Evolutionary conservation across 2,329 filamentous ascomycete species (phyloP), one percentile per base, ranked within the genome.

Genomic region (Tolypocladium album): DNA sequence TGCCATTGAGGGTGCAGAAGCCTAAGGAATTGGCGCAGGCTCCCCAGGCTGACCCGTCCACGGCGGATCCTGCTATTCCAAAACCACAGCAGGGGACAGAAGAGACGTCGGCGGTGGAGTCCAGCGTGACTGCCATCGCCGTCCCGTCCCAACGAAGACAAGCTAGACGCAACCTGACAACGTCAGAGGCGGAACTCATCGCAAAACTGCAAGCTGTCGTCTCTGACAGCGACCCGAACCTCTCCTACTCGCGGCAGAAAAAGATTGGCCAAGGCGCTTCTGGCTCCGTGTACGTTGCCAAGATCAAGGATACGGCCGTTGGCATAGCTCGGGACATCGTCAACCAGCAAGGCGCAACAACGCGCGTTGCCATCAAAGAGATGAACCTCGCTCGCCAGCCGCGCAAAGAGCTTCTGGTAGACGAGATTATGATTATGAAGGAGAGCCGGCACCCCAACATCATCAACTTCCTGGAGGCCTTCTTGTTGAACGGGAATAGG

Each of bases 401-500:
- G 56, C 84, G 94, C 61, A 99, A 99, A 80, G 94, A 99, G 76
- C 79, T 99, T 69, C 99, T 99, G 70, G 94, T 99, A 58, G 99
- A 99, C 74, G 94, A 99, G 71, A 99, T 99, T 70, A 95, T 99
- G 78, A 94, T 99, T 61, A 99, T 99, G 94, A 97, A 97, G 79
- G 94, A 99, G 77, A 96, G 91, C 79, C 90, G 92, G 72, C 94
- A 99, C 74, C 88, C 89, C 62, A 99, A 99, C 75, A 99, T 99
- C 79, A 94, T 99, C 75, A 99, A 97, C 77, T 99, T 96, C 78
- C 79, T 99, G 42, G 94, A 99, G 67, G 92, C 93, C 3, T 99
- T 97, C 80, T 78, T 99, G 70, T 90, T 94, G 69, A 96, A 97
- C 73, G 93, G 94, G 74, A 92, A 90, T 69, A 85, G 89, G 59